These are phyloP conservation scores for Musa schizocarpa DNA, from an alignment of 176 grass and related monocot species.

Conservation along the genomic window DNA sequence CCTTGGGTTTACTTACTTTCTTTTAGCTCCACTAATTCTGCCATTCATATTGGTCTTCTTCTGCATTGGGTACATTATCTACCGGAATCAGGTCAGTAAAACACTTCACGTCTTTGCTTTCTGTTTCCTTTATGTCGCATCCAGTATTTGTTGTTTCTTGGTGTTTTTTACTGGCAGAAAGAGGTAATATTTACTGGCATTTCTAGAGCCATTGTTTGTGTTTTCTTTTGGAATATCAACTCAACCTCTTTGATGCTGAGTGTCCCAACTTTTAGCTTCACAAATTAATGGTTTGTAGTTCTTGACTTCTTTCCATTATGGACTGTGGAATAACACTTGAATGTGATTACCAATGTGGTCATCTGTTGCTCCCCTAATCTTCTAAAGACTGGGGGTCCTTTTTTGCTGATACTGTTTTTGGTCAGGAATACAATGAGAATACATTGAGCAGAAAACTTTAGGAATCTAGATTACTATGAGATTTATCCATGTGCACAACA, in stretches of 20 bases:
- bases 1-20: conserved; percentile 67
- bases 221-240: not conserved
- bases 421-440: too few species aligned
- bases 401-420: too few species aligned
- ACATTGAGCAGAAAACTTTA: too few species aligned
- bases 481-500: too few species aligned
- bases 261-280: not conserved
- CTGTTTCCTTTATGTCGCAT: not conserved
- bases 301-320: not conserved
- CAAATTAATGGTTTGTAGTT: not conserved
- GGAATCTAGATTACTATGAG: too few species aligned
- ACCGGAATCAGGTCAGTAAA: conserved; percentile 71
- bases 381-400: too few species aligned
- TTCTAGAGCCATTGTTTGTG: not conserved
- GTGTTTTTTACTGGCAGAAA: not conserved
- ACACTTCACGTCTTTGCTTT: conserved; percentile 9
- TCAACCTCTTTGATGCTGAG: not conserved
- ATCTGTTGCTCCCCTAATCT: not conserved
- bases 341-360: not conserved
- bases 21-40: conserved; percentile 81
- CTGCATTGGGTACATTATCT: conserved; percentile 89
- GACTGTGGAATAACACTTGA: not conserved
- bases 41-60: conserved; percentile 89
- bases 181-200: not conserved
- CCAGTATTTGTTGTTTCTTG: not conserved